Base-by-base conservation (phyloP, 2,329 filamentous ascomycete species). In the Seiridium unicorne region DNA sequence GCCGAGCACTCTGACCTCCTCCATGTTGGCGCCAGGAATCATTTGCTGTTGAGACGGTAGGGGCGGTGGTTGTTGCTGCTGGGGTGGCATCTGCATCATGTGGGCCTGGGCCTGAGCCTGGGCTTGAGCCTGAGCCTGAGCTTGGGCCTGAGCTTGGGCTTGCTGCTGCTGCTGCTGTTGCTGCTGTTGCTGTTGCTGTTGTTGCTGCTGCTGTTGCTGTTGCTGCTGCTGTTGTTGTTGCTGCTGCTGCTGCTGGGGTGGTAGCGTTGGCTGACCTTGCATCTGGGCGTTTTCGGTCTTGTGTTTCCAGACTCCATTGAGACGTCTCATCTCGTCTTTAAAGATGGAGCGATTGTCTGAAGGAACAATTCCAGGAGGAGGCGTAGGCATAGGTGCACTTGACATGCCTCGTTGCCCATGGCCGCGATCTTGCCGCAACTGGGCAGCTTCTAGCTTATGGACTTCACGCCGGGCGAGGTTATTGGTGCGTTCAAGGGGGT, bases 1-100 rank as follows among this genome's bases (percentile, higher is more conserved):
- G 34, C 79, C 78, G 65, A 84, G 81, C 13, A 85, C 81, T 71
- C 85, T 88, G 58, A 81, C 79, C 31, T 86, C 82, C 13, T 86
- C 70, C 32, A 64, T 61, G 18, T 55, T 79, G 8, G 74, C 70
- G 3, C 72, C 76, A 5, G 73, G 73, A 42, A 75, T 76, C 58
- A 79, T 56, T 44, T 26, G 32, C 46, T 58, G 56, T 3, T 31
- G 38, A 18, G 49, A 34, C n/a, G 51, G 61, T 10, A 60, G 61
- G 40, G 59, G 65, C 10, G 58, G 62, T 57, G 51, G 64, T 49
- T 49, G 66, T 53, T 58, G 68, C 40, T 36, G 62, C 48, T 69
- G 68, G 18, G 67, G 55, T 46, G 62, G 57, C 42, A 61, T 63
- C 4, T 63, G 64, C 35, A 54, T 59, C 48, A 36, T 59, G 40